phyloP scores from a whole-genome alignment of 306 rosid species.

The Castanospermum australe region DNA sequence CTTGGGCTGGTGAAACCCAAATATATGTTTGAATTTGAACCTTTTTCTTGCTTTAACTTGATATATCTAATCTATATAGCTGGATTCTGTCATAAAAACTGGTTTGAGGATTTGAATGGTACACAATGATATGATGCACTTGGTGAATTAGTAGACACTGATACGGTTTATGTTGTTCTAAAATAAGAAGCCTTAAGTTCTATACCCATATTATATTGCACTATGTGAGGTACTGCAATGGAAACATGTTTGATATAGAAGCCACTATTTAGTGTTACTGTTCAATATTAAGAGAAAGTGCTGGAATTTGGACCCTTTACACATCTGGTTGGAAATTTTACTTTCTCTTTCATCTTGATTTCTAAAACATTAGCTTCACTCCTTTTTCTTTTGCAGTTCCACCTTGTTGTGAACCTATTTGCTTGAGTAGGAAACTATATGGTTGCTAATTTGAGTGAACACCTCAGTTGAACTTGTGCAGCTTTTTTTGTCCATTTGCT shows the following conservation, averaged over 20 bases:
- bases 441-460: not conserved
- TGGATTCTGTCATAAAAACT: conserved; percentile 1
- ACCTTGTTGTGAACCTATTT: not conserved
- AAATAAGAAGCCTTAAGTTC: not conserved
- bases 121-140: not conserved
- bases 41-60: not conserved
- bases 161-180: conserved; percentile 2
- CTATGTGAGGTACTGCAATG: not conserved
- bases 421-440: not conserved
- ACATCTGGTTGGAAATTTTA: not conserved
- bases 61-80: not conserved
- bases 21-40: not conserved
- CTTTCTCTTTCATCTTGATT: not conserved
- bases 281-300: not conserved
- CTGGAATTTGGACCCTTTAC: not conserved
- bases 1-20: not conserved
- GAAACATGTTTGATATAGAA: not conserved
- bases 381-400: not conserved
- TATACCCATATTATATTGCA: not conserved
- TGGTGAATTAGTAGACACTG: not conserved
- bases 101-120: conserved; percentile 18
- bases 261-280: not conserved
- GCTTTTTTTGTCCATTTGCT: not conserved
- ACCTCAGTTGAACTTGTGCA: not conserved
- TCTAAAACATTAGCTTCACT: not conserved